These are phyloP conservation scores for Phellinidium pouzarii DNA, from an alignment of 1,284 basidiomycete genomes.

Conservation along the genomic window DNA sequence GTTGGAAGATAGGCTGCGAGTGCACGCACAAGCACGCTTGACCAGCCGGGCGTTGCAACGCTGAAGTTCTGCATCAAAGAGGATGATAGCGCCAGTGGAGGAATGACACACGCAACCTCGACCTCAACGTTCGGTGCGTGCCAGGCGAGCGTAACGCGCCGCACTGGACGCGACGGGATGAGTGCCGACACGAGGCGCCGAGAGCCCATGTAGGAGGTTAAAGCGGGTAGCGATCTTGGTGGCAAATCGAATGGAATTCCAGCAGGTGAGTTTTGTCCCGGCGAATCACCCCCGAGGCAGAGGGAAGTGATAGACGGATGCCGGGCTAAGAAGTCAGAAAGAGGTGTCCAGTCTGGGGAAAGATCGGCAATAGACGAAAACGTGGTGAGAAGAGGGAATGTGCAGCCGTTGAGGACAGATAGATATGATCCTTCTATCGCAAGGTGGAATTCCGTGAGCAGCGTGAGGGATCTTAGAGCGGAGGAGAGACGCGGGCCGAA, in stretches of 20 bases:
- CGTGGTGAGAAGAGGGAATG: slow-evolving; percentile 13
- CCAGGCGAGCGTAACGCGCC: slow-evolving; percentile 17
- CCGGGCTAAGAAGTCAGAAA: slow-evolving; percentile 13
- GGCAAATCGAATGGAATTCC: background rate
- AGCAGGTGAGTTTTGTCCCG: background rate
- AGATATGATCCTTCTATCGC: slow-evolving; percentile 17
- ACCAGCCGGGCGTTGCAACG: slow-evolving; percentile 18
- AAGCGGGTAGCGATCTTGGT: slow-evolving; percentile 13
- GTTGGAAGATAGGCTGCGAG: slow-evolving; percentile 11
- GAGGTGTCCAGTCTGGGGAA: slow-evolving; percentile 11
- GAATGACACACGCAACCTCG: slow-evolving; percentile 15
- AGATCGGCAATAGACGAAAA: slow-evolving; percentile 19
- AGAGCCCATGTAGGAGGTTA: slow-evolving; percentile 16
- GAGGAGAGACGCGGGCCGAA: slow-evolving; percentile 10
- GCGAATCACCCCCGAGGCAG: slow-evolving; percentile 15
- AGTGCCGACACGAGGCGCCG: slow-evolving; percentile 13
- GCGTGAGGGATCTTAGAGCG: slow-evolving; percentile 10
- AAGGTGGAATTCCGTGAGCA: slow-evolving; percentile 15
- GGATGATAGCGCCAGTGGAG: slow-evolving; percentile 9
- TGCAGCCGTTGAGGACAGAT: slow-evolving; percentile 16
- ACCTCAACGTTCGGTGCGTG: slow-evolving; percentile 17
- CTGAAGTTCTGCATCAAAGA: slow-evolving; percentile 13
- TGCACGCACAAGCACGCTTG: slow-evolving; percentile 12
- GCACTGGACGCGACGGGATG: slow-evolving; percentile 16
- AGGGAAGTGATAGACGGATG: slow-evolving; percentile 16